Percentiles rank a stretch among this genome's conserved stretches.
phyloP scores from a whole-genome alignment of 2,329 filamentous ascomycete genomes.

The Fusarium torreyae region DNA sequence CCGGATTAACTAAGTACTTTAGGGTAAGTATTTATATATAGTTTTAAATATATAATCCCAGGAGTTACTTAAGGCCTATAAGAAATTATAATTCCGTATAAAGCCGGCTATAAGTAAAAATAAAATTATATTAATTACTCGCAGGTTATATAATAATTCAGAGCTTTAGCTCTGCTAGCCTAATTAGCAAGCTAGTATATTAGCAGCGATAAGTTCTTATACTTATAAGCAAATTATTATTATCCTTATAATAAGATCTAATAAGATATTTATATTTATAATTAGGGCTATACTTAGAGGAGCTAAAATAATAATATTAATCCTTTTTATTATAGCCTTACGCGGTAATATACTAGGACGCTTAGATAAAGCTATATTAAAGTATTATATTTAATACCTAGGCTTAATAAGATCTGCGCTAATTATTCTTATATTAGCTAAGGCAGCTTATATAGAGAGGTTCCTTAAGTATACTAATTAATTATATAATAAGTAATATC shows the following conservation, averaged over 20 bases:
- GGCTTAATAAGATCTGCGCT: not conserved
- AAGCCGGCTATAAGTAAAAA: not conserved
- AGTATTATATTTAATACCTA: not conserved
- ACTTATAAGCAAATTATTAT: not conserved
- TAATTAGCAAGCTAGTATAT: not conserved
- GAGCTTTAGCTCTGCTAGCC: not conserved
- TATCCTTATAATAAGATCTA: not conserved
- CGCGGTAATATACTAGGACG: not conserved
- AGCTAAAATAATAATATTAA: too few species aligned
- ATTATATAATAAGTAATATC: not conserved
- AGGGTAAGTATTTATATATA: not conserved
- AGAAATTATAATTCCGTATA: not conserved
- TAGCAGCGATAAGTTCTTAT: not conserved
- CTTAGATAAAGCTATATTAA: not conserved
- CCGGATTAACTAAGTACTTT: not conserved
- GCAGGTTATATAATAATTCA: not conserved
- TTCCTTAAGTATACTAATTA: not conserved
- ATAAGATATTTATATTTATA: not conserved
- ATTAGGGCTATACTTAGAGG: not conserved
- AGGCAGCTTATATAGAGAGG: not conserved
- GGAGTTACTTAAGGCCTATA: not conserved
- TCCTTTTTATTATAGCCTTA: not conserved
- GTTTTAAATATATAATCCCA: not conserved
- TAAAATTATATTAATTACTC: not conserved
- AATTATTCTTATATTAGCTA: not conserved